These are phyloP conservation scores for Gossypium turneri DNA, from an alignment of 345 rosid genomes.

Conservation along the genomic window DNA sequence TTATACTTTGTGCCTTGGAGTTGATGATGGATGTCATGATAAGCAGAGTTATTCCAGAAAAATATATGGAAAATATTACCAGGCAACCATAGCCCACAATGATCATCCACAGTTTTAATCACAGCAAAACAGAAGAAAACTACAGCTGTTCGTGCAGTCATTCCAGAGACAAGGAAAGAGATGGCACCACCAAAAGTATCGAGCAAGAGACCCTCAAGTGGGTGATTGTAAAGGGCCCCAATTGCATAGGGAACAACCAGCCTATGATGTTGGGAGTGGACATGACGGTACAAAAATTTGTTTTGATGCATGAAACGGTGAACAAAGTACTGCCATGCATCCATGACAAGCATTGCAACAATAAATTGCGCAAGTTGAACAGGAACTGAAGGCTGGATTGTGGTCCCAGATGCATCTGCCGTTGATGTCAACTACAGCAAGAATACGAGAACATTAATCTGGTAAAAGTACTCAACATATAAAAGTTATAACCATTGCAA, in stretches of 20 bases:
- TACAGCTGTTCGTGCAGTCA: slow-evolving; percentile 66
- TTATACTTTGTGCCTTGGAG: slow-evolving; percentile 64
- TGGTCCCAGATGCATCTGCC: slow-evolving; percentile 35
- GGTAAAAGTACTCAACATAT: neutral
- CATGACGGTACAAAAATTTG: slow-evolving; percentile 59
- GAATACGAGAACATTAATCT: neutral
- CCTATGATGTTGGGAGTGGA: slow-evolving; percentile 70
- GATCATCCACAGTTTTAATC: slow-evolving; percentile 65
- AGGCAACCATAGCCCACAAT: slow-evolving; percentile 68
- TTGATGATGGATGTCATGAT: slow-evolving; percentile 73
- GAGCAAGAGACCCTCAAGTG: slow-evolving; percentile 61
- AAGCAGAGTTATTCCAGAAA: slow-evolving; percentile 62
- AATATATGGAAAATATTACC: slow-evolving; percentile 59
- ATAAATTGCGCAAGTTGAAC: slow-evolving; percentile 47
- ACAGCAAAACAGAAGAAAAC: slow-evolving; percentile 65
- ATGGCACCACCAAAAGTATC: slow-evolving; percentile 69
- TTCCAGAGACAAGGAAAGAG: slow-evolving; percentile 64
- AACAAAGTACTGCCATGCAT: slow-evolving; percentile 68
- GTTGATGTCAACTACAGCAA: slow-evolving; percentile 46
- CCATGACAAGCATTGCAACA: slow-evolving; percentile 62
- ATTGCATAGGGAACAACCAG: slow-evolving; percentile 67
- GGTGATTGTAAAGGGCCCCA: slow-evolving; percentile 71
- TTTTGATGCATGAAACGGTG: slow-evolving; percentile 73
- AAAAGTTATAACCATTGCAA: neutral
- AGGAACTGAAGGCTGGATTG: slow-evolving; percentile 43